A percentile compares a stretch with the other conserved stretches of the same genome.
Conservation (phyloP, 2,329 filamentous ascomycete species). For the Bipolaris victoriae region DNA sequence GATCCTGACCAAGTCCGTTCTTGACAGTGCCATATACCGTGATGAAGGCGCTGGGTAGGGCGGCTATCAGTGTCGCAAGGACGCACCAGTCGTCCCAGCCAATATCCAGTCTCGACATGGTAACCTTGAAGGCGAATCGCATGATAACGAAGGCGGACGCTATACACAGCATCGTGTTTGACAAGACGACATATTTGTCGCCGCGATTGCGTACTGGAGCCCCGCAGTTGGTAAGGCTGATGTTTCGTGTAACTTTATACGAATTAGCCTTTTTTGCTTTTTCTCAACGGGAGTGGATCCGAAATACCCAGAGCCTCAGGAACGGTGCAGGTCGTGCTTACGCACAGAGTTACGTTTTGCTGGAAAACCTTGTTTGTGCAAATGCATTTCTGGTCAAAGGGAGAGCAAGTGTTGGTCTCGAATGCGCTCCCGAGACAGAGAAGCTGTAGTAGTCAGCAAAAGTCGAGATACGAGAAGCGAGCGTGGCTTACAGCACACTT, state of each 20-base stretch:
- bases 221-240: constrained; percentile 49
- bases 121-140: constrained; percentile 48
- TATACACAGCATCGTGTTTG: constrained; percentile 43
- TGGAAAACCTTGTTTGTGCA: constrained; percentile 32
- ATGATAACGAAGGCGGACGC: constrained; percentile 44
- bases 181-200: constrained; percentile 41
- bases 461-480: background rate
- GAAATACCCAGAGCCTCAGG: constrained; percentile 30
- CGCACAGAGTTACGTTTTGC: constrained; percentile 27
- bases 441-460: constrained; percentile 12
- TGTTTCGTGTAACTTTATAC: constrained; percentile 49
- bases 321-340: constrained; percentile 28
- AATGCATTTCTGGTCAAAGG: constrained; percentile 29
- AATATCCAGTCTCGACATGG: constrained; percentile 42
- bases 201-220: constrained; percentile 49
- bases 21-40: constrained; percentile 31
- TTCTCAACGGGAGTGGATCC: background rate
- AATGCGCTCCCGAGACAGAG: constrained; percentile 20
- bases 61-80: constrained; percentile 28
- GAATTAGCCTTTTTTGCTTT: background rate
- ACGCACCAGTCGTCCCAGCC: constrained; percentile 51
- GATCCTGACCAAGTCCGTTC: constrained; percentile 58
- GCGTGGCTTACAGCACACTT: constrained; percentile 25
- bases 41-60: constrained; percentile 36
- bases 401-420: constrained; percentile 24